Percentiles rank a stretch among this genome's conserved stretches.
Conservation (phyloP, 768 basidiomycete species). For the Trametes sanguinea region DNA sequence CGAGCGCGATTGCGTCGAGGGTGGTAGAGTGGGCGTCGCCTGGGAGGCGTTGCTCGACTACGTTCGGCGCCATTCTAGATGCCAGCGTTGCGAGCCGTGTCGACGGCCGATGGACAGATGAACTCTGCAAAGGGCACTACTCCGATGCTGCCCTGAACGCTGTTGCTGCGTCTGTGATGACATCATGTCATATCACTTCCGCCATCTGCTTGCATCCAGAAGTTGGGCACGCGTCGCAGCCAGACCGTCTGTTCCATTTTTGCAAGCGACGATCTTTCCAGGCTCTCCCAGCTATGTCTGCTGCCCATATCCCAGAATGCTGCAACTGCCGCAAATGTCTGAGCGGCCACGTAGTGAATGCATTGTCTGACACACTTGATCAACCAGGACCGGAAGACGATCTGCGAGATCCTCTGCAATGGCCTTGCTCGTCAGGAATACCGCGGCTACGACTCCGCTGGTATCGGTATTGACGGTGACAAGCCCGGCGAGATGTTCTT, state of each 20-base stretch:
- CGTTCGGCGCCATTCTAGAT: neutral
- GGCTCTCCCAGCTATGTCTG: neutral
- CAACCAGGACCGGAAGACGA: conserved; percentile 78
- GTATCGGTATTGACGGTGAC: conserved; percentile 90
- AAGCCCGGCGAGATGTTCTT: conserved; percentile 70
- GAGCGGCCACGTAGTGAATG: no score
- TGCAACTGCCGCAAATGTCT: no score
- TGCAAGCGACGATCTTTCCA: neutral
- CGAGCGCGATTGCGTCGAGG: neutral
- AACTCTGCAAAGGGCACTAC: neutral
- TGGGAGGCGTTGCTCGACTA: neutral
- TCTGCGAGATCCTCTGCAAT: conserved; percentile 87
- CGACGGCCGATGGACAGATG: neutral
- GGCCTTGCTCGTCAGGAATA: conserved; percentile 96
- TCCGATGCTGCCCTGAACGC: neutral
- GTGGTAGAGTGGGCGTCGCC: no score
- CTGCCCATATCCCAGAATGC: no score
- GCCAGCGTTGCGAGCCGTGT: neutral
- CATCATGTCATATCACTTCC: conserved; percentile 2
- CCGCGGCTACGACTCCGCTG: conserved; percentile 97
- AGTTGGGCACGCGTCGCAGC: neutral
- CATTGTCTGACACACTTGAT: no score
- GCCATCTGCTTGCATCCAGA: neutral
- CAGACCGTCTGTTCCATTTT: neutral
- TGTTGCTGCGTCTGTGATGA: conserved; percentile 5